phyloP scores from a whole-genome alignment of 352 stramenopile species.

The Globisporangium acanthophoron region DNA sequence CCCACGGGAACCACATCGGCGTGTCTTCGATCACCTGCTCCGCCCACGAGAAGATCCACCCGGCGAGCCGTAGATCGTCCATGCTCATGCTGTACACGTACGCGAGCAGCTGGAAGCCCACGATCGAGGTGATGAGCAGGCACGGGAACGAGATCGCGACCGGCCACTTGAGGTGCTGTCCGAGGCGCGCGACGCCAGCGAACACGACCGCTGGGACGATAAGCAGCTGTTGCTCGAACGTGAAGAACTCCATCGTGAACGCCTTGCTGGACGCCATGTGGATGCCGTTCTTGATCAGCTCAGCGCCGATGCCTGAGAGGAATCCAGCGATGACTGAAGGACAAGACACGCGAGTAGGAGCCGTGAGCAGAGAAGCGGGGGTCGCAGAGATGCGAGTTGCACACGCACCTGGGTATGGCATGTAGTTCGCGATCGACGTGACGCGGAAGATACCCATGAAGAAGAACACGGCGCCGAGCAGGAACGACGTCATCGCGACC shows the following conservation, averaged over 20 bases:
- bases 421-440: constrained; percentile 81
- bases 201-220: constrained; percentile 59
- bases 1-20: constrained; percentile 77
- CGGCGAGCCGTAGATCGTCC: constrained; percentile 20
- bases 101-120: constrained; percentile 53
- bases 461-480: constrained; percentile 61
- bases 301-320: constrained; percentile 69
- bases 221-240: constrained; percentile 42
- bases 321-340: constrained; percentile 71
- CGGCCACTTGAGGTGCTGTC: constrained; percentile 52
- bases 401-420: constrained; percentile 56
- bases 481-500: constrained; percentile 57
- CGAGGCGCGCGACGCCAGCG: constrained; percentile 42
- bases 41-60: constrained; percentile 71
- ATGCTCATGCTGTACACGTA: constrained; percentile 26
- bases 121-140: constrained; percentile 47
- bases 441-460: constrained; percentile 63
- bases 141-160: constrained; percentile 73
- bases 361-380: not conserved
- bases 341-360: not conserved
- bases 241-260: constrained; percentile 50
- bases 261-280: constrained; percentile 68
- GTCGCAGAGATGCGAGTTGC: not conserved
- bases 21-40: constrained; percentile 51
- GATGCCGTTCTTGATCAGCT: constrained; percentile 75